Conservation (phyloP, 2,329 filamentous ascomycete species). For the Hymenoscyphus repandus region DNA sequence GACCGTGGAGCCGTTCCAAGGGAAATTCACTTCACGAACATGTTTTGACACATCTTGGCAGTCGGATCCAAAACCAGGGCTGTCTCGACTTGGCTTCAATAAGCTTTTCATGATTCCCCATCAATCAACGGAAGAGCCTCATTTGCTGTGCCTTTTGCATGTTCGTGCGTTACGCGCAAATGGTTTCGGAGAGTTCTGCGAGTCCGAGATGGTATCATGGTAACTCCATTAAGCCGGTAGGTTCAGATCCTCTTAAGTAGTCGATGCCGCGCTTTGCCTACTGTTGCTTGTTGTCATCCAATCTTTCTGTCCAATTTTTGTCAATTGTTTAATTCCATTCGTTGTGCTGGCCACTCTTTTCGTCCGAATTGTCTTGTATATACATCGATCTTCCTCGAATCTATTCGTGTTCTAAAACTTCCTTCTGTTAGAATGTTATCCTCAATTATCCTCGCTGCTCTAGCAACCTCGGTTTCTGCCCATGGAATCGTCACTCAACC, state of each 20-base stretch:
- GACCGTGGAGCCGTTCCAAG: too few species aligned
- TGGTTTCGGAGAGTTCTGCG: background rate
- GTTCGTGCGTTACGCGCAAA: background rate
- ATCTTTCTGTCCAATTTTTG: background rate
- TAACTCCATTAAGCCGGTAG: background rate
- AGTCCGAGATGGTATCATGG: background rate
- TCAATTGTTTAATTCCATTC: constrained; percentile 4
- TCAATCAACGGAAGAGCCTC: background rate
- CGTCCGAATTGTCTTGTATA: constrained; percentile 4
- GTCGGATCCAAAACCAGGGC: background rate
- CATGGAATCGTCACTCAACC: constrained; percentile 42
- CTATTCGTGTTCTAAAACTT: background rate
- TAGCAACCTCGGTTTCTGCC: constrained; percentile 31
- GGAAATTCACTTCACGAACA: background rate
- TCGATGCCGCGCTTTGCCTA: background rate
- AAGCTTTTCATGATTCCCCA: background rate
- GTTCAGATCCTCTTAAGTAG: background rate
- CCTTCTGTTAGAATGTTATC: background rate
- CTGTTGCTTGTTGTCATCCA: background rate
- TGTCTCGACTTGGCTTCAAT: background rate
- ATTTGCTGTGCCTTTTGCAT: background rate
- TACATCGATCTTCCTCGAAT: constrained; percentile 2
- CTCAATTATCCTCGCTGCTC: background rate
- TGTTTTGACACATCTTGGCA: constrained; percentile 4
- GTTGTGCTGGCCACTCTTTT: constrained; percentile 19